Percentiles rank a stretch among this genome's conserved stretches.
Conservation (phyloP, 2,329 filamentous ascomycete genomes). For the Claviceps sp. region DNA sequence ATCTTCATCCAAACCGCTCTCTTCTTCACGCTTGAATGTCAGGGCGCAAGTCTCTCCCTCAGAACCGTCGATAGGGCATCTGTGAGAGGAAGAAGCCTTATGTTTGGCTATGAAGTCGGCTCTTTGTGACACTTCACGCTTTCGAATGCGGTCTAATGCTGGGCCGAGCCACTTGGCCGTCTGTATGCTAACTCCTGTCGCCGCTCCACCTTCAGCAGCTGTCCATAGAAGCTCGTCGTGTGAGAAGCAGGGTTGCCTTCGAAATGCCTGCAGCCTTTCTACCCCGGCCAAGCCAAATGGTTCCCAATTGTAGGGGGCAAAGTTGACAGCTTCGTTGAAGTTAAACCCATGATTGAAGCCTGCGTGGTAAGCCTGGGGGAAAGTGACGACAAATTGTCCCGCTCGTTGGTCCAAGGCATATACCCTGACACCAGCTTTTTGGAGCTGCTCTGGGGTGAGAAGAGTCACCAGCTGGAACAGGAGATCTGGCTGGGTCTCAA, state of each 20-base stretch:
- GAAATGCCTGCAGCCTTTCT: slow-evolving; percentile 71
- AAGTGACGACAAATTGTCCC: slow-evolving; percentile 91
- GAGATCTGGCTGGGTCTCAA: slow-evolving; percentile 91
- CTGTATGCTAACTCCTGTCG: slow-evolving; percentile 54
- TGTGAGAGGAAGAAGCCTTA: slow-evolving; percentile 37
- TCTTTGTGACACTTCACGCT: slow-evolving; percentile 58
- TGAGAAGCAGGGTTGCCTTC: slow-evolving; percentile 89
- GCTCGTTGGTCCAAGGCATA: slow-evolving; percentile 93
- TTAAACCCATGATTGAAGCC: slow-evolving; percentile 99
- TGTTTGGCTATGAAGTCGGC: slow-evolving; percentile 56
- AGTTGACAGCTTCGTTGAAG: slow-evolving; percentile 97
- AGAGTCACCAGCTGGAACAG: slow-evolving; percentile 96
- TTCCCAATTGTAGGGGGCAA: slow-evolving; percentile 91
- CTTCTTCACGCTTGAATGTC: slow-evolving; percentile 51
- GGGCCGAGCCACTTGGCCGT: slow-evolving; percentile 93
- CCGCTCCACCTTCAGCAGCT: slow-evolving; percentile 65
- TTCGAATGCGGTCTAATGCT: slow-evolving; percentile 64
- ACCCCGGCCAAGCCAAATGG: slow-evolving; percentile 80
- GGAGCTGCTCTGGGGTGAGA: slow-evolving; percentile 81
- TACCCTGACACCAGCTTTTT: slow-evolving; percentile 83
- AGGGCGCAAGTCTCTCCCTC: slow-evolving; percentile 43
- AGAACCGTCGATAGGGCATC: slow-evolving; percentile 32
- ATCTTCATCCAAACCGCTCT: slow-evolving; percentile 76
- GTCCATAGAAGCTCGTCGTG: slow-evolving; percentile 92
- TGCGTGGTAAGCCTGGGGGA: slow-evolving; percentile 92